Evolutionary conservation across 495 filamentous ascomycete genomes (phyloP), one percentile per base, ranked within the genome.

Genomic region (Letharia lupina): DNA sequence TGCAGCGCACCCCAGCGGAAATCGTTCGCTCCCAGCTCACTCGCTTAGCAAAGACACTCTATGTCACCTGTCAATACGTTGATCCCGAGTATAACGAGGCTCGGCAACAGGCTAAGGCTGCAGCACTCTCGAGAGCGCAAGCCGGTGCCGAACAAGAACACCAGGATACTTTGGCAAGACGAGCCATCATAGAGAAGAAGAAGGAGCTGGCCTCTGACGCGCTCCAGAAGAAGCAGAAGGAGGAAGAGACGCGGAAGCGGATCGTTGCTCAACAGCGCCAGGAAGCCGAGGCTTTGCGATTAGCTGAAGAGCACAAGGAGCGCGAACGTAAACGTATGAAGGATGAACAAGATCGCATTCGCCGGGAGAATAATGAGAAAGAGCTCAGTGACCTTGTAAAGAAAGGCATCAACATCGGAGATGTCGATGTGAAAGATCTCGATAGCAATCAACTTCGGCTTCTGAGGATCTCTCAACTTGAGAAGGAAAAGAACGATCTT

Each of bases 1-100:
- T 98, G 64, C 94, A 98, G 79, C 93, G 91, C 79, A 98, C 94
- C 3, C 94, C 94, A 42, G 93, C 94, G 13, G 95, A 98, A 77
- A 98, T 98, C 75, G 92, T 97, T 68, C 91, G 94, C 68, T 89
- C 93, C 50, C 94, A 98, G 78, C 84, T 98, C 58, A 89, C 89
- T 67, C 91, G 94, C 60, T 82, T 98, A 44, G 89, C 94, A 45
- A 96, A 93, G 78, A 88, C 90, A 18, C 84, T 98, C 10, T 96
- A 91, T 77, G 82, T 94, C 50, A 93, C 95, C 44, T 96, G 90
- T 78, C 90, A 91, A 82, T 94, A 97, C 72, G 91, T 97, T 67
- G 95, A 98, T 71, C 89, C 93, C 0, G 82, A 85, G 5, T 93
- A 93, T 80, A 91, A 89, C 70, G 85, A 91, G 73, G 82, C 84